These are phyloP conservation scores for Penicillium sp. DNA, from an alignment of 2,329 filamentous ascomycete species.

Conservation along the genomic window DNA sequence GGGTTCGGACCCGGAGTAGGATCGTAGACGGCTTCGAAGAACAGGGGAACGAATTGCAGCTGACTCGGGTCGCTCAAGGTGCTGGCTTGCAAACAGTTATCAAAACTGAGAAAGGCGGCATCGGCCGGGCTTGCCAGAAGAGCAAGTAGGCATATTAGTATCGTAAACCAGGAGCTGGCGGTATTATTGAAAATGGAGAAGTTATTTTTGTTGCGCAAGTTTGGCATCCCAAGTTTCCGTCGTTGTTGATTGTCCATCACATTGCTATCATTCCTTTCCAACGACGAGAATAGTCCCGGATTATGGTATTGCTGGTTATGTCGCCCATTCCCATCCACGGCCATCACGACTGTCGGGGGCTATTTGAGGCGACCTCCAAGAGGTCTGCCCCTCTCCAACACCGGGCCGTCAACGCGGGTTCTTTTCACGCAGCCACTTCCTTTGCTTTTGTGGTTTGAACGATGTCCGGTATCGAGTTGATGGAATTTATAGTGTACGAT, in stretches of 20 bases:
- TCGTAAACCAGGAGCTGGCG: neutral
- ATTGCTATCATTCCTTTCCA: constrained; percentile 2
- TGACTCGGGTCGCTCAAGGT: constrained; percentile 55
- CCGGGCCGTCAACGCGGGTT: constrained; percentile 33
- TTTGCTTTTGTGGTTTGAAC: neutral
- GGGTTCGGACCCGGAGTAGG: constrained; percentile 56
- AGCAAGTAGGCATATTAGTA: neutral
- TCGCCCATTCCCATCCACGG: constrained; percentile 23
- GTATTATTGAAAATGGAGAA: neutral
- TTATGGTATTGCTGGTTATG: constrained; percentile 3
- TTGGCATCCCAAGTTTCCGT: neutral
- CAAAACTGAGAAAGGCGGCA: constrained; percentile 69
- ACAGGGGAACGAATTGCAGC: constrained; percentile 76
- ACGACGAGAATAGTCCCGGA: constrained; percentile 8
- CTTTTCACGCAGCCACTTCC: neutral
- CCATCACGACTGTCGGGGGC: constrained; percentile 29
- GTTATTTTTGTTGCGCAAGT: neutral
- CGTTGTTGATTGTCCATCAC: constrained; percentile 4
- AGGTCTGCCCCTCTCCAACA: constrained; percentile 37
- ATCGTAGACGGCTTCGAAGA: constrained; percentile 71
- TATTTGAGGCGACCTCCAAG: constrained; percentile 37
- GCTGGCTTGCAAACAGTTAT: constrained; percentile 70
- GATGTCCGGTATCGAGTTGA: neutral
- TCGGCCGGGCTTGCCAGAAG: constrained; percentile 35
- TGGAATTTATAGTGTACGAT: neutral